Base-by-base conservation (phyloP, 805 yeast species). In the Metschnikowia borealis region DNA sequence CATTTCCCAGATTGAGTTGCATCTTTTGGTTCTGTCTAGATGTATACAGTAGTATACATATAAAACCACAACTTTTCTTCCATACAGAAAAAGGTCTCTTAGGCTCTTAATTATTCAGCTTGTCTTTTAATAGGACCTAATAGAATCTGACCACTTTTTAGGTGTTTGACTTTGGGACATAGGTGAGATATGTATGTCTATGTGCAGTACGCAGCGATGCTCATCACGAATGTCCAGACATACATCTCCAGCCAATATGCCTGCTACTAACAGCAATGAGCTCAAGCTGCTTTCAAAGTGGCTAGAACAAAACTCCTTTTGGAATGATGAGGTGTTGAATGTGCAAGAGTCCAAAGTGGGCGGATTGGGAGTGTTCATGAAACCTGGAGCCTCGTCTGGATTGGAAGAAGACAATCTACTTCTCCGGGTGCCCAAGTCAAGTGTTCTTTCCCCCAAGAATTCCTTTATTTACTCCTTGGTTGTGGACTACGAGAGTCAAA, bases 311-410 rank as follows among this genome's bases (percentile, higher is more conserved):
- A 75, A 80, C 47, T 77, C 85, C 1, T 75, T 71, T 52, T 81
- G 89, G 78, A 75, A 80, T 51, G 64, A 75, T 5, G 75, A 71
- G 1, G 61, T 85, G 10, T 70, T 72, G 36, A 64, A 85, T 1
- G 70, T 65, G 34, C 53, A 46, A 31, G 37, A 57, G n/a, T 81
- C 89, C 0, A 56, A 66, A 3, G 52, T 69, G 2, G 89, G 88
- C 2, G 96, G 96, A 0, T 55, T 81, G 2, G 96, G 96, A 6
- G 92, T 89, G 0, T 86, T 85, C 62, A 84, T 33, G 74, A 65
- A 36, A 53, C 51, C 38, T 48, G 66, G 68, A 0, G 63, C 60
- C n/a, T 54, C 63, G 26, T 52, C 53, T 10, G 52, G 49, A n/a
- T 54, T 53, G n/a, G 69, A 63, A 8, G 53, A 55, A 1, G 69